A percentile compares a stretch with the other conserved stretches of the same genome.
Conservation (phyloP, 345 rosid genomes). For the Psidium friedrichsthalianum region DNA sequence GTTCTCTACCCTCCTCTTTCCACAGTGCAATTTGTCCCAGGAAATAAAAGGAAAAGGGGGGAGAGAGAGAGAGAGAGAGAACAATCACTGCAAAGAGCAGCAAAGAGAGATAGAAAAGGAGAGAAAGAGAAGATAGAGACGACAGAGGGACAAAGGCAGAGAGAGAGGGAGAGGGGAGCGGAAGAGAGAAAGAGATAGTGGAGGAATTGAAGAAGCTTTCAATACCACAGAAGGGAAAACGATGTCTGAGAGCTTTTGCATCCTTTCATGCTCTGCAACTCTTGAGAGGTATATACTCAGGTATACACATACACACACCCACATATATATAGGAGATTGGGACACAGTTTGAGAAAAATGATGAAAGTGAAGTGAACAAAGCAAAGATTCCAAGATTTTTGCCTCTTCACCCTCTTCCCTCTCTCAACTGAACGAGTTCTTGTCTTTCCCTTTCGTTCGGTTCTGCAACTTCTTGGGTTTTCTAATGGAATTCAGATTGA, state of each 20-base stretch:
- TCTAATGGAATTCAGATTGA: background rate
- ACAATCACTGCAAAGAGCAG: background rate
- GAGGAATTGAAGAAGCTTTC: constrained; percentile 19
- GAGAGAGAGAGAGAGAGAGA: background rate
- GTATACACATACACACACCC: background rate
- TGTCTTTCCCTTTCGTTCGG: background rate
- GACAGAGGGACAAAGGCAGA: constrained; percentile 26
- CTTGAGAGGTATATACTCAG: constrained; percentile 13
- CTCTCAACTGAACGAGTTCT: background rate
- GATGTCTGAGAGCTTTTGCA: constrained; percentile 42
- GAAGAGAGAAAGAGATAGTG: constrained; percentile 27
- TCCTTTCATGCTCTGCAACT: constrained; percentile 37
- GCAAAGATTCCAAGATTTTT: background rate
- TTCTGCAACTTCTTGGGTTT: background rate
- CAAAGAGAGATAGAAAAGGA: background rate
- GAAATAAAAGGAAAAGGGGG: background rate
- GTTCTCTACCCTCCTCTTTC: background rate
- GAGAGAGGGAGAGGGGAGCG: constrained; percentile 28
- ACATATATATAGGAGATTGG: background rate
- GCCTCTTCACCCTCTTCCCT: background rate
- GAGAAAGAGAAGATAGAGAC: constrained; percentile 6
- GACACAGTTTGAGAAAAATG: background rate
- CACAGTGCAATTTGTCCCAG: constrained; percentile 4
- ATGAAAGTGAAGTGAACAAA: background rate
- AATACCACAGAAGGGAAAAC: constrained; percentile 33